Evolutionary conservation across 2,329 filamentous ascomycete species (phyloP), one percentile per base, ranked within the genome.

Genomic region (Alternaria burnsii): DNA sequence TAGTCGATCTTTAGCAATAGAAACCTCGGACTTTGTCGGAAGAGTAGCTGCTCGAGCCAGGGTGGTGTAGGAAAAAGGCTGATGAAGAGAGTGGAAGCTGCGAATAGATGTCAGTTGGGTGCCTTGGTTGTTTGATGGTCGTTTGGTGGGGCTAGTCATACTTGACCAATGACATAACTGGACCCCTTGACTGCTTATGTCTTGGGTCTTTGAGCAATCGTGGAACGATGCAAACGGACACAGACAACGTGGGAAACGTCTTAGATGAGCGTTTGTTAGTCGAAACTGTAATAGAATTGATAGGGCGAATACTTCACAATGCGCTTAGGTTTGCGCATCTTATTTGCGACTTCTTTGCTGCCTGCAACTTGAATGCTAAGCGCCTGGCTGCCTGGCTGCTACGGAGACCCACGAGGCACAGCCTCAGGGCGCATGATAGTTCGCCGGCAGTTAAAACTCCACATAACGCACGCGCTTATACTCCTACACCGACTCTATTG

Each of bases 61-160:
- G 18, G 22, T 59, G 55, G 46, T 59, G 62, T 47, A 63, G 18
- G 58, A 55, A 30, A 38, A n/a, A 53, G 58, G 57, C 47, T 71
- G 61, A 38, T 34, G 40, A 7, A 55, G 32, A 24, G 24, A 22
- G n/a, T 43, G 28, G 47, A 55, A 59, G 60, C 61, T 67, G 60
- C 44, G 36, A 40, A 34, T 55, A 30, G 30, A 58, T 42, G 58
- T 62, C 34, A 62, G 52, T 59, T 26, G 40, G 30, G 34, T 56
- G 56, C 22, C 26, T 44, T 32, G 40, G 14, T 52, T 53, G 42
- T 57, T 34, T 48, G 56, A 58, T 57, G 26, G 34, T 36, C 1
- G 44, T 46, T 47, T 50, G 40, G 59, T 65, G 59, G 66, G 63
- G 63, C 43, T 41, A 22, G 20, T 48, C 51, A 20, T 62, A 63